Evolutionary conservation across 768 basidiomycete genomes (phyloP).

Genomic region (Phylloporus rhodoxanthus): DNA sequence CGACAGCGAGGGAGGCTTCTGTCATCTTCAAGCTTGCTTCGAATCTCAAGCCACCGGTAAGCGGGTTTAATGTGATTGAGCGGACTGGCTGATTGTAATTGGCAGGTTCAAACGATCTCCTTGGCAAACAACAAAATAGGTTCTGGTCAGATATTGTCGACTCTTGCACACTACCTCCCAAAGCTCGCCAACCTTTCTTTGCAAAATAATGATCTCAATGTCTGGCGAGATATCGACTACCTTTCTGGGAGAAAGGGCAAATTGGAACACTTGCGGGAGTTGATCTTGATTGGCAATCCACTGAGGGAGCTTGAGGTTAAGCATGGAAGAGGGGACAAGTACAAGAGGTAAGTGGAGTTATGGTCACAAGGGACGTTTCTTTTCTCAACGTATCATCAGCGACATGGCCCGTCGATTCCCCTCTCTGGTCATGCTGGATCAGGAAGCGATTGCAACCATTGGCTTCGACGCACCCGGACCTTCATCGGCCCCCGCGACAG

Average conservation of each 20-base stretch:
- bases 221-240: slow-evolving; percentile 64
- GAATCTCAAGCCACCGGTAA: slow-evolving; percentile 68
- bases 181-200: slow-evolving; percentile 74
- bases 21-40: slow-evolving; percentile 88
- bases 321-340: slow-evolving; percentile 53
- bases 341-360: slow-evolving; percentile 51
- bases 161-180: slow-evolving; percentile 70
- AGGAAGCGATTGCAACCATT: slow-evolving; percentile 69
- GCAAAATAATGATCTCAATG: slow-evolving; percentile 66
- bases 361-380: background rate
- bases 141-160: slow-evolving; percentile 51
- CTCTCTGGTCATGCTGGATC: slow-evolving; percentile 77
- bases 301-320: slow-evolving; percentile 56
- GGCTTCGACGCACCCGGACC: slow-evolving; percentile 68
- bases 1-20: slow-evolving; percentile 59
- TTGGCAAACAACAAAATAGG: slow-evolving; percentile 74
- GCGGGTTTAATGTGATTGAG: slow-evolving; percentile 3
- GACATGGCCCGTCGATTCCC: slow-evolving; percentile 79
- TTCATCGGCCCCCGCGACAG: slow-evolving; percentile 35
- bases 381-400: slow-evolving; percentile 35
- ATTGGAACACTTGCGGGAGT: slow-evolving; percentile 59
- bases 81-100: background rate
- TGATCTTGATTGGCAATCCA: slow-evolving; percentile 73
- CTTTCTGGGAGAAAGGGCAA: slow-evolving; percentile 56
- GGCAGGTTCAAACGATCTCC: slow-evolving; percentile 72